These are phyloP conservation scores for Fusarium sp. DNA, from an alignment of 2,329 filamentous ascomycete species.

Conservation along the genomic window DNA sequence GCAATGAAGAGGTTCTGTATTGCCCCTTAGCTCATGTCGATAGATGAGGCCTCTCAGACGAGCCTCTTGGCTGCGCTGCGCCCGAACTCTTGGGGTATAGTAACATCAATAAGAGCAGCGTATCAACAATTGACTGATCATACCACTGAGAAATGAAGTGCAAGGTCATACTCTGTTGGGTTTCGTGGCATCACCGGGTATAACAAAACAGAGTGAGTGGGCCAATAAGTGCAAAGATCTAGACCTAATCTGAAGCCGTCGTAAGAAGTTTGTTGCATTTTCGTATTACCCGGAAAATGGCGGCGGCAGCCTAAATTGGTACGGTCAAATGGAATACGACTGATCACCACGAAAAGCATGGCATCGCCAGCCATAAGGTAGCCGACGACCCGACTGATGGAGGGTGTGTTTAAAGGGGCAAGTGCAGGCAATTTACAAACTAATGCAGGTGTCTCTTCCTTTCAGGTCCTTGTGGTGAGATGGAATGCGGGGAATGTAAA, in stretches of 20 bases:
- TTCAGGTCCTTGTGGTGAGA: constrained; percentile 14
- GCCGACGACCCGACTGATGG: constrained; percentile 12
- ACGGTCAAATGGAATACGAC: not conserved
- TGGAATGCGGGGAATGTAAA: constrained; percentile 2
- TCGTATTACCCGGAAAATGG: constrained; percentile 7
- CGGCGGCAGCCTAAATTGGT: constrained; percentile 21
- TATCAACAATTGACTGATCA: not conserved
- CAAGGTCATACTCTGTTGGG: not conserved
- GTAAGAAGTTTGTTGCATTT: not conserved
- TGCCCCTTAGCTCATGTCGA: not conserved
- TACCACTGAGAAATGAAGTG: not conserved
- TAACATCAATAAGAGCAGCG: not conserved
- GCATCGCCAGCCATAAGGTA: constrained; percentile 19
- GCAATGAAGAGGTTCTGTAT: not conserved
- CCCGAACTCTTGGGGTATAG: not conserved
- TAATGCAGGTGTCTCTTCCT: constrained; percentile 33
- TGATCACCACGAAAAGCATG: not conserved
- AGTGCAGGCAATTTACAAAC: constrained; percentile 21
- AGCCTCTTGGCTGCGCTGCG: not conserved
- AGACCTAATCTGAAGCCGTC: not conserved
- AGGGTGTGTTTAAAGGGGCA: not conserved
- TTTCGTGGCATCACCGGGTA: not conserved
- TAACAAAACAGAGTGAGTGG: not conserved
- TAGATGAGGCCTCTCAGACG: constrained; percentile 5
- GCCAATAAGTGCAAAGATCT: not conserved